Conservation (phyloP, 2,329 filamentous ascomycete species). For the Chaetothyriales sp. region DNA sequence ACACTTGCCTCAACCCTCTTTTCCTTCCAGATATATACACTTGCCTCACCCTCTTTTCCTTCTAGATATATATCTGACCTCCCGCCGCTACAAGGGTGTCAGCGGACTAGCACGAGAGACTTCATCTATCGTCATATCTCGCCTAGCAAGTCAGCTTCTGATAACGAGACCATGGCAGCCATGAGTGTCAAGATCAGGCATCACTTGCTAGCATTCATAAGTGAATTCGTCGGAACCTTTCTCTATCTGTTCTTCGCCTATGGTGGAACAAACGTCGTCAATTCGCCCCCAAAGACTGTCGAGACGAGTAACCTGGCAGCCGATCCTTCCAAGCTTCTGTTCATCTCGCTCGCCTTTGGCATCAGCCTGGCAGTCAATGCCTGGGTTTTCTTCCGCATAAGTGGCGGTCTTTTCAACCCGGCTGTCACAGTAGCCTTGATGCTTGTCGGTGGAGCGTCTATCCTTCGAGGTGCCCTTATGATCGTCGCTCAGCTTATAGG, state of each 20-base stretch:
- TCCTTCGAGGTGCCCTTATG: slow-evolving; percentile 38
- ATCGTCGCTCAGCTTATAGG: slow-evolving; percentile 44
- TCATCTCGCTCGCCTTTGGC: slow-evolving; percentile 32
- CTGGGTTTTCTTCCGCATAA: slow-evolving; percentile 41
- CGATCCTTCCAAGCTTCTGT: slow-evolving; percentile 19
- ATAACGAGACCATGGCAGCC: background rate
- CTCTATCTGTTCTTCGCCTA: slow-evolving; percentile 38
- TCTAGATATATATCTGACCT: background rate
- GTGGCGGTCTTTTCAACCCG: slow-evolving; percentile 39
- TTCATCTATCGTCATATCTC: background rate
- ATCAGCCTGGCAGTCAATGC: slow-evolving; percentile 38
- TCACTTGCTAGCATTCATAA: slow-evolving; percentile 31
- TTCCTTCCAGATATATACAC: background rate
- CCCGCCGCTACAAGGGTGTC: too few species aligned
- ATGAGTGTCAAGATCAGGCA: slow-evolving; percentile 36
- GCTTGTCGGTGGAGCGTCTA: slow-evolving; percentile 43
- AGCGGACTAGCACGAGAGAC: too few species aligned
- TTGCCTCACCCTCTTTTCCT: background rate
- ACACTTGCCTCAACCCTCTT: background rate
- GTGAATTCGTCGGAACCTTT: slow-evolving; percentile 41
- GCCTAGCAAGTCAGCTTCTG: background rate
- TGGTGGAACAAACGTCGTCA: slow-evolving; percentile 34
- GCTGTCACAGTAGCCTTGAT: slow-evolving; percentile 41
- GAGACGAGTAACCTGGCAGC: slow-evolving; percentile 4
- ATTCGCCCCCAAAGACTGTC: slow-evolving; percentile 18